These are phyloP conservation scores for Smittium culicis DNA, from an alignment of 371 early-diverging fungal genomes.

Conservation along the genomic window DNA sequence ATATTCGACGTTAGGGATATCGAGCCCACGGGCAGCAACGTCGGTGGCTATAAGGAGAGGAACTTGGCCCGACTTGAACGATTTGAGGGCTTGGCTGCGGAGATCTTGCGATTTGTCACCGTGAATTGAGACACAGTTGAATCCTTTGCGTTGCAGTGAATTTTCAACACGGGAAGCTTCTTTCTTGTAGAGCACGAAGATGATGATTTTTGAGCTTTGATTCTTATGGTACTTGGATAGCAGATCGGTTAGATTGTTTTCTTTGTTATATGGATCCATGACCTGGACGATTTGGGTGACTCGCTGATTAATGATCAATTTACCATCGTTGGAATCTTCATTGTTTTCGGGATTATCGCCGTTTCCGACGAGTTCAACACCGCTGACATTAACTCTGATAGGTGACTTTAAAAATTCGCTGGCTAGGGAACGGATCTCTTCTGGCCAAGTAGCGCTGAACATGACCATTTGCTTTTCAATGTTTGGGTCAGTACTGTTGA, in stretches of 20 bases:
- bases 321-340: constrained; percentile 65
- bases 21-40: constrained; percentile 98
- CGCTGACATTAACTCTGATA: constrained; percentile 81
- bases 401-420: constrained; percentile 84
- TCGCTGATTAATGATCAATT: constrained; percentile 77
- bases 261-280: constrained; percentile 72
- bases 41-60: constrained; percentile 98
- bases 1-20: constrained; percentile 76
- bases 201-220: constrained; percentile 81
- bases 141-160: constrained; percentile 48
- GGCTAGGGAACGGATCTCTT: constrained; percentile 14
- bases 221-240: constrained; percentile 58
- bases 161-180: constrained; percentile 88
- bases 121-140: constrained; percentile 92
- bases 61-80: constrained; percentile 79
- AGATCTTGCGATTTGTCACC: constrained; percentile 93
- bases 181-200: constrained; percentile 96
- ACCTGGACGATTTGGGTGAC: constrained; percentile 88
- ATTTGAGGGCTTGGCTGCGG: constrained; percentile 83
- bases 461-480: constrained; percentile 74
- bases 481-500: constrained; percentile 45
- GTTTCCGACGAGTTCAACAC: constrained; percentile 89
- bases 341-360: constrained; percentile 95
- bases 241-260: constrained; percentile 74
- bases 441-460: constrained; percentile 99